phyloP scores from a whole-genome alignment of 768 basidiomycete genomes.

The Agrocybe pediades region DNA sequence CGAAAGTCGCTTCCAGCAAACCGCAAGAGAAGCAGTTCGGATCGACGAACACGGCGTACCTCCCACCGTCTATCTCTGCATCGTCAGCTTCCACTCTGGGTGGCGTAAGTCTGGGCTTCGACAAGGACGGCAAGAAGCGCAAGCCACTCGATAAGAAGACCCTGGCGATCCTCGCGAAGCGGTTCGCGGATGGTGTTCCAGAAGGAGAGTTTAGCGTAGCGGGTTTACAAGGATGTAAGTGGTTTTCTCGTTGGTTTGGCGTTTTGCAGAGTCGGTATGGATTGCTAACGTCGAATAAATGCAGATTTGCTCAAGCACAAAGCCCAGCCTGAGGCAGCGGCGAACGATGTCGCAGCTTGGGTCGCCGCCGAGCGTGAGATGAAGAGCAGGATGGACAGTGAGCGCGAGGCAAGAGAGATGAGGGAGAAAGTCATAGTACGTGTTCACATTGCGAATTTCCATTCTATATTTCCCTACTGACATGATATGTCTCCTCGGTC shows the following conservation, averaged over 20 bases:
- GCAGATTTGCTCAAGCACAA: conserved; percentile 84
- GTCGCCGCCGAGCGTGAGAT: conserved; percentile 75
- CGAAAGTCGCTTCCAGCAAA: not conserved
- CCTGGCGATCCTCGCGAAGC: conserved; percentile 69
- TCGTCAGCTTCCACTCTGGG: conserved; percentile 36
- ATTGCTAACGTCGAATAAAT: conserved; percentile 2
- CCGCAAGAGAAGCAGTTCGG: conserved; percentile 44
- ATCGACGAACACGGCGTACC: conserved; percentile 58
- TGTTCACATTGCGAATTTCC: conserved; percentile 7
- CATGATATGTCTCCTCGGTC: not conserved
- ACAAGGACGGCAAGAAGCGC: conserved; percentile 29
- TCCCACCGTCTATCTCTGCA: conserved; percentile 66
- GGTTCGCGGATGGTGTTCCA: conserved; percentile 81
- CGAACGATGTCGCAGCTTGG: conserved; percentile 68
- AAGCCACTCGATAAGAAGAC: conserved; percentile 67
- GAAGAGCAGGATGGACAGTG: conserved; percentile 69
- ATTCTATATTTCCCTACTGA: conserved; percentile 6
- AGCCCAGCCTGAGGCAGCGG: conserved; percentile 76
- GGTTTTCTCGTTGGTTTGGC: conserved; percentile 21
- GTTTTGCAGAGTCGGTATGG: conserved; percentile 4
- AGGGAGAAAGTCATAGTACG: conserved; percentile 70
- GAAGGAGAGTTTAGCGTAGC: conserved; percentile 89
- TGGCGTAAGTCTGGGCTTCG: no score
- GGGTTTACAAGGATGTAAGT: conserved; percentile 88
- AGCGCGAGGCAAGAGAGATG: conserved; percentile 71